phyloP scores from a whole-genome alignment of 768 basidiomycete genomes.

The Neoboletus subvelutipes region DNA sequence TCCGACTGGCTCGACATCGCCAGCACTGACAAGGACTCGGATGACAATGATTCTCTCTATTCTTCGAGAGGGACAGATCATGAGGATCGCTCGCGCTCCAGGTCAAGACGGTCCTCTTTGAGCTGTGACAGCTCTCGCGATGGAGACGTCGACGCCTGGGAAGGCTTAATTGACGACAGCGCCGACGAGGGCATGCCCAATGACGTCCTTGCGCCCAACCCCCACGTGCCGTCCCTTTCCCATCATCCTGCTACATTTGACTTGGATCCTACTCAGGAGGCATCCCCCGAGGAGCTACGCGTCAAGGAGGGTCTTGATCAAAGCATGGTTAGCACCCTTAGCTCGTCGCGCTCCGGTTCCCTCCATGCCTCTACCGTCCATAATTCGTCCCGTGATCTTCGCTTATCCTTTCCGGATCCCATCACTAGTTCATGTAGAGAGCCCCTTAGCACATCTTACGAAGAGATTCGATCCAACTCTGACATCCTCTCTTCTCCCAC shows the following conservation, averaged over 20 bases:
- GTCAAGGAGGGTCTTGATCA: slow-evolving; percentile 78
- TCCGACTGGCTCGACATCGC: slow-evolving; percentile 83
- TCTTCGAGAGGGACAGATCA: slow-evolving; percentile 58
- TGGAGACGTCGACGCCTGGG: slow-evolving; percentile 75
- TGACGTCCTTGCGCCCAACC: slow-evolving; percentile 21
- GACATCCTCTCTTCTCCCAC: slow-evolving; percentile 29
- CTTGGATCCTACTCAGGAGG: slow-evolving; percentile 30
- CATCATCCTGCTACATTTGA: slow-evolving; percentile 28
- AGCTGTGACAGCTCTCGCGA: slow-evolving; percentile 69
- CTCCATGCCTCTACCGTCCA: slow-evolving; percentile 54
- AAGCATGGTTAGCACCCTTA: slow-evolving; percentile 79
- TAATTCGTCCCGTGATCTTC: slow-evolving; percentile 67
- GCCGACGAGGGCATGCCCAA: slow-evolving; percentile 45
- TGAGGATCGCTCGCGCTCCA: slow-evolving; percentile 51
- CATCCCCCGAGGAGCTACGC: slow-evolving; percentile 59
- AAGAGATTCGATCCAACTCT: slow-evolving; percentile 44
- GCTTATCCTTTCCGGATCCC: slow-evolving; percentile 82
- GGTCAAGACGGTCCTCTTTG: slow-evolving; percentile 67
- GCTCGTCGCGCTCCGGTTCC: slow-evolving; percentile 67
- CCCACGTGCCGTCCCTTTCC: slow-evolving; percentile 23
- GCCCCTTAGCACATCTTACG: slow-evolving; percentile 54
- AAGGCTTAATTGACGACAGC: slow-evolving; percentile 67
- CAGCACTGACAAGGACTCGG: slow-evolving; percentile 61
- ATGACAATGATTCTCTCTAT: slow-evolving; percentile 67
- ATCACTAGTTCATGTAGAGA: slow-evolving; percentile 70